Evolutionary conservation across 108 stramenopile species (phyloP), one percentile per base, ranked within the genome.

Genomic region (Stephanodiscus triporus): DNA sequence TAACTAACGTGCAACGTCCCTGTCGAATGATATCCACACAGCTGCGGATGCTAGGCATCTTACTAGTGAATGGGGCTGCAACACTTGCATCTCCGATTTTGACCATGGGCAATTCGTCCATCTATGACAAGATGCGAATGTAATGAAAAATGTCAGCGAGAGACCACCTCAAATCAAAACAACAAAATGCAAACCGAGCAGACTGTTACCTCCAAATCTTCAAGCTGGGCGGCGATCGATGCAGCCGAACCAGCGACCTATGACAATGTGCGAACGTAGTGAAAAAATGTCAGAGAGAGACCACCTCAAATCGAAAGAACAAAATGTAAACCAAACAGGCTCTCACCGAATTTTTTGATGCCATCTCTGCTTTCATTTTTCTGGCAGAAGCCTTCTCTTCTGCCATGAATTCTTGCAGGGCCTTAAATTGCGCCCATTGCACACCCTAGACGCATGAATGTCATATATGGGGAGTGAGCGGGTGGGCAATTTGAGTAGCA

Each of bases 21-120:
- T 98, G 98, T 22, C 98, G 89, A 63, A 98, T 93, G 56, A 98
- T 96, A 80, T 98, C 98, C 1, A 97, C 96, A 63, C 93, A 95
- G 76, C 92, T 97, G 49, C 87, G 87, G 71, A 98, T 97, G 58
- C 94, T 95, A 10, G 98, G 98, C 91, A 97, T 93, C 75, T 96
- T 96, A 54, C 91, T 93, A 9, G 98, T 98, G 68, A 98, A 98
- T 14, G 98, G 98, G 48, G 98, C 95, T 36, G 98, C 98, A 61
- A 98, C 91, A 75, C 91, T 92, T 22, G 98, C 98, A 76, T 98
- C 98, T 23, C 98, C 98, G 36, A 97, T 88, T 85, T 97, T 93
- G 2, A 96, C 93, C 94, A 95, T 93, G 0, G 94, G 94, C 53
- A 92, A 62, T 37, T 88, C 93, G 55, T 87, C 93, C 50, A 80